Evolutionary conservation across 2,329 filamentous ascomycete species (phyloP), one percentile per base, ranked within the genome.

Genomic region (Pyrenochaeta sp.): DNA sequence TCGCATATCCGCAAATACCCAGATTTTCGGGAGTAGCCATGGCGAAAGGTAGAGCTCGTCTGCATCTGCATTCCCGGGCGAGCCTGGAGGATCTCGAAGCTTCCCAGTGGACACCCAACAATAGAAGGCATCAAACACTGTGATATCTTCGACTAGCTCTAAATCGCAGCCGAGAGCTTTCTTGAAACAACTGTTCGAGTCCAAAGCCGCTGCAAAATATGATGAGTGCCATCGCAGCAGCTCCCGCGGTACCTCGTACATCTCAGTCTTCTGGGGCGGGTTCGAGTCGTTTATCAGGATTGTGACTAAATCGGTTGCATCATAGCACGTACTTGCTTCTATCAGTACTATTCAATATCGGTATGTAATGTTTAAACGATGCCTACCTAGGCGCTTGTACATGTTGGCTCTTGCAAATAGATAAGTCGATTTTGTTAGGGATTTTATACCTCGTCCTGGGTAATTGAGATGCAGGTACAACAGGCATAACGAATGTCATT

Each of bases 151-250:
- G 9, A 36, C 20, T 10, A 46, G 32, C 10, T 6, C 14, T 3
- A 46, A 18, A 12, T 45, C 20, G 7, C 17, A 17, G 18, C 14
- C 12, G 12, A 14, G 17, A 14, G n/a, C 23, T 4, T n/a, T 21
- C n/a, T 14, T n/a, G 18, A 39, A 39, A 20, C 27, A 29, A 23
- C 15, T 46, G 4, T 15, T 15, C 7, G 31, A 18, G 29, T 46
- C 32, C 6, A 46, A 21, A 6, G 31, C 43, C 7, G 32, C 31
- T 17, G 31, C 32, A 29, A 46, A 46, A 14, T 46, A 37, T 7
- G 43, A 46, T 7, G 31, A 46, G 18, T 37, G 43, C 32, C 31
- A 46, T 20, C 27, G n/a, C 18, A 46, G 43, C 5, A 37, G 43
- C 6, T 17, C 18, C 9, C 32, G 31, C 4, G 43, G 32, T 10